Base-by-base conservation (phyloP, 2,329 filamentous ascomycete species). In the Cladosporium sp. region DNA sequence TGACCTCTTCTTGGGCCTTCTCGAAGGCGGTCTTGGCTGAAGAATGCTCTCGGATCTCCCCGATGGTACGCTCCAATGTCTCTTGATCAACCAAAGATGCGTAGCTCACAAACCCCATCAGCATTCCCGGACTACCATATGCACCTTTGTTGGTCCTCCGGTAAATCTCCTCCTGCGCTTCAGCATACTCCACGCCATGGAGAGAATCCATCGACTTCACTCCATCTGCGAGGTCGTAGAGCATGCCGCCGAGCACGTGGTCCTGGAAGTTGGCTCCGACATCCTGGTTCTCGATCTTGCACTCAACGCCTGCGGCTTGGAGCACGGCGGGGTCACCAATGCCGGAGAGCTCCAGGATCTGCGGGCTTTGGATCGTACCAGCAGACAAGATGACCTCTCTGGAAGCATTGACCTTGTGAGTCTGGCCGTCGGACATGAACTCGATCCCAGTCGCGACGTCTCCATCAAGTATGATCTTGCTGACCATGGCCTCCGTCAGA, bases 281-380 rank as follows among this genome's bases (percentile, higher is more conserved):
- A 2, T 76, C 77, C 0, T 76, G 74, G 1, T 81, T 63, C 44
- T 78, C 70, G 1, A 73, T 67, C 0, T 76, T 61, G 2, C 76
- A 61, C 1, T 73, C 69, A 2, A 83, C 72, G 1, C 72, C 74
- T 0, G 75, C 72, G 16, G 66, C 67, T 43, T 72, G 62, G 1
- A 85, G 72, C 5, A 82, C 60, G 0, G 69, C 61, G 1, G 69
- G 67, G 44, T 74, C 70, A 4, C 83, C 83, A 38, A 86, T 74
- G 0, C 83, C 83, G 0, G 80, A 84, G 1, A 84, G 68, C 57
- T 85, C 82, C n/a, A 79, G 74, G 11, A 82, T 69, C 65, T 78
- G 80, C 6, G 76, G 83, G 9, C 77, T 81, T 61, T 77, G 75
- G 38, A 79, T 69, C 28, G 73, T 77, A 0, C 83, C 83, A 0